Conservation (phyloP, 495 filamentous ascomycete genomes). For the Penicillium steckii region DNA sequence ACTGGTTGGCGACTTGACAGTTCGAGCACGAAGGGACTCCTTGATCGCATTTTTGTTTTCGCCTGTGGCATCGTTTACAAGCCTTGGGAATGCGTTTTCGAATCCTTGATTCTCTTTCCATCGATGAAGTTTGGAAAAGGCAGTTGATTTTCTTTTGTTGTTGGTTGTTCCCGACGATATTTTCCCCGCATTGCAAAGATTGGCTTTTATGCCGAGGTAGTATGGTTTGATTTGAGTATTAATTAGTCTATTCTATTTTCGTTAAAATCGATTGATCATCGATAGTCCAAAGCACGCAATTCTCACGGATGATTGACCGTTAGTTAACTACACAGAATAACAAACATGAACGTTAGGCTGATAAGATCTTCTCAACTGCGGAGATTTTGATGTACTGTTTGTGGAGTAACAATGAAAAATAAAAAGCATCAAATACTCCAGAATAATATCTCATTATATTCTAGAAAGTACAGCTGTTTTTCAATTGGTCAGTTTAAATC, state of each 20-base stretch:
- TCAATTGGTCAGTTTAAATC: no score
- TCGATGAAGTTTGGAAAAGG: not conserved
- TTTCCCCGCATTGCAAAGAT: not conserved
- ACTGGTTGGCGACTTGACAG: conserved; percentile 21
- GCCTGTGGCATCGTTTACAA: conserved; percentile 26
- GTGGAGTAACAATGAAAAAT: no score
- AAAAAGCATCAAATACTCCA: no score
- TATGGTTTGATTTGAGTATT: not conserved
- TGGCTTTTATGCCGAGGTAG: not conserved
- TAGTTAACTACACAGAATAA: no score
- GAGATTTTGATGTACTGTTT: no score
- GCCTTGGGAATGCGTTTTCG: conserved; percentile 31
- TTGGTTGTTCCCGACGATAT: not conserved
- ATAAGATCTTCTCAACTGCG: no score
- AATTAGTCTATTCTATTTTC: no score
- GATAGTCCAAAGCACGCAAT: conserved; percentile 4
- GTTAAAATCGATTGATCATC: not conserved
- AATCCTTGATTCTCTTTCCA: conserved; percentile 39
- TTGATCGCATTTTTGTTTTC: conserved; percentile 26
- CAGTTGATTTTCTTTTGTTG: not conserved
- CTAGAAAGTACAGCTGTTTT: no score
- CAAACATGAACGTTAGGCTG: no score
- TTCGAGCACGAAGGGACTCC: conserved; percentile 22
- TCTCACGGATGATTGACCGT: not conserved
- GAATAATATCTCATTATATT: no score